These are phyloP conservation scores for Hylodesmum podocarpum DNA, from an alignment of 306 rosid species.

Conservation along the genomic window DNA sequence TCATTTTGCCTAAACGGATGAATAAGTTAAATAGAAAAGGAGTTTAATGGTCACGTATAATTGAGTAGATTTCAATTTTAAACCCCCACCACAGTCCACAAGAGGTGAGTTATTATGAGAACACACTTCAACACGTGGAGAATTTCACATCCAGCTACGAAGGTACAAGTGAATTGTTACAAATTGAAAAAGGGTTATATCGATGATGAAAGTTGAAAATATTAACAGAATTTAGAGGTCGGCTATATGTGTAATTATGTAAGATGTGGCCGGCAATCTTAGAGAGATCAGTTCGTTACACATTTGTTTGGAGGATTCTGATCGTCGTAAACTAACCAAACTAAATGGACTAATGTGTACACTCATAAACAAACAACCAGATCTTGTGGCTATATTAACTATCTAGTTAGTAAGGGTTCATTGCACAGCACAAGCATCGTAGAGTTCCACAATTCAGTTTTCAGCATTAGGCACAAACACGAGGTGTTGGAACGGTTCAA, in stretches of 20 bases:
- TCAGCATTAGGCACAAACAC: not conserved
- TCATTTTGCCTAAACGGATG: not conserved
- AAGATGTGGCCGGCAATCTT: slow-evolving; percentile 22
- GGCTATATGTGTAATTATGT: not conserved
- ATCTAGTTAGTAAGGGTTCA: not conserved
- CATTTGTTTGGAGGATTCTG: not conserved
- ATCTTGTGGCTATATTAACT: not conserved
- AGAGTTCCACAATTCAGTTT: not conserved
- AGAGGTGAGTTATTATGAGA: too few relatives aligned
- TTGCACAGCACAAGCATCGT: not conserved
- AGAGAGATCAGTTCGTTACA: not conserved
- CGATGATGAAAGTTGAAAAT: not conserved
- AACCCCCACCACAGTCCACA: too few relatives aligned
- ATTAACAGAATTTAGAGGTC: not conserved
- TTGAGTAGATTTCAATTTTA: not conserved
- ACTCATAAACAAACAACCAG: not conserved
- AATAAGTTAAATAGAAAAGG: not conserved
- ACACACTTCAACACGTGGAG: too few relatives aligned
- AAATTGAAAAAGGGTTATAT: not conserved
- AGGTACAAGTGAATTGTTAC: not conserved
- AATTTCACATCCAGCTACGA: not conserved
- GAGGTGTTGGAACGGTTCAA: slow-evolving; percentile 55
- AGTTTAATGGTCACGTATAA: not conserved
- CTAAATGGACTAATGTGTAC: not conserved
- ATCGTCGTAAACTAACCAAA: not conserved